These are phyloP conservation scores for Spizellomyces sp. DNA, from an alignment of 192 early-diverging fungal genomes.

Conservation along the genomic window DNA sequence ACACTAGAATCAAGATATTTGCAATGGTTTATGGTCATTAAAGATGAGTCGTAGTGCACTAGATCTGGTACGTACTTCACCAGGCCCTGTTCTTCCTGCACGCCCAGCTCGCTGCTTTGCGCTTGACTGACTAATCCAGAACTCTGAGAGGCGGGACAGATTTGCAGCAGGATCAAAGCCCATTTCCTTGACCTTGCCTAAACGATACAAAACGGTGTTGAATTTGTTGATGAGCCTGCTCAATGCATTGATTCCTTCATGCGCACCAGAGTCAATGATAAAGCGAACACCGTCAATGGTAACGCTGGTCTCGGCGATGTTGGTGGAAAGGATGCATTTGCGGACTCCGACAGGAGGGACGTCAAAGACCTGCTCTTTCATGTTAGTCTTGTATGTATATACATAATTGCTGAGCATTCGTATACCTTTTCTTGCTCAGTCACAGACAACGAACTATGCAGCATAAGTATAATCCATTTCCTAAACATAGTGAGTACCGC, in stretches of 20 bases:
- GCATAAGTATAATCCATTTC: slow-evolving; percentile 64
- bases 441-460: slow-evolving; percentile 66
- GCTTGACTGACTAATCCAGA: slow-evolving; percentile 68
- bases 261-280: slow-evolving; percentile 63
- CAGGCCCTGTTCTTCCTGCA: slow-evolving; percentile 66
- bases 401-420: neutral
- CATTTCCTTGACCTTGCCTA: slow-evolving; percentile 70
- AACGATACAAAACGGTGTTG: slow-evolving; percentile 52
- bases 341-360: slow-evolving; percentile 52
- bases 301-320: slow-evolving; percentile 82
- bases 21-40: neutral
- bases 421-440: slow-evolving; percentile 67
- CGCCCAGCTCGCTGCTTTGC: slow-evolving; percentile 69
- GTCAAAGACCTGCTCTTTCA: slow-evolving; percentile 70
- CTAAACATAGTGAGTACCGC: slow-evolving; percentile 32
- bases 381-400: slow-evolving; percentile 56
- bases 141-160: slow-evolving; percentile 62
- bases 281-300: slow-evolving; percentile 78
- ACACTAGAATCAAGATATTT: slow-evolving; percentile 37
- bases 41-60: neutral
- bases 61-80: slow-evolving; percentile 36
- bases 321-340: slow-evolving; percentile 82
- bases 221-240: slow-evolving; percentile 43
- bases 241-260: slow-evolving; percentile 2
- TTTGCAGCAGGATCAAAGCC: slow-evolving; percentile 55